Evolutionary conservation across 2,329 filamentous ascomycete genomes (phyloP).

Genomic region (Exserohilum rostratum): DNA sequence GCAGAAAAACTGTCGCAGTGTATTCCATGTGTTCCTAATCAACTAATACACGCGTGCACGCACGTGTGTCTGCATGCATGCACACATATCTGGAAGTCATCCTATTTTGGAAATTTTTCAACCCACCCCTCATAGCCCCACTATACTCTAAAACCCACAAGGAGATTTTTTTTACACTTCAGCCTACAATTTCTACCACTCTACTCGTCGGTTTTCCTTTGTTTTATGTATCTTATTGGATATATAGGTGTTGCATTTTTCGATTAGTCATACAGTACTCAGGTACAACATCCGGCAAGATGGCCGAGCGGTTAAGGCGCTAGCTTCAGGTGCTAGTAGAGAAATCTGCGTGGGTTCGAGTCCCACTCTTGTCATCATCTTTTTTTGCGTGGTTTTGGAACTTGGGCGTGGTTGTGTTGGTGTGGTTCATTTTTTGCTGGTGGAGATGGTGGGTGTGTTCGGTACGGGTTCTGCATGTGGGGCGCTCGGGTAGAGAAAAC

Average conservation of each 20-base stretch:
- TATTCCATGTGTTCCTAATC: too few species aligned
- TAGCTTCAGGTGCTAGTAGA: conserved; percentile 39
- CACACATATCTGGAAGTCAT: neutral
- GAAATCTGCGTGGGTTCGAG: conserved; percentile 32
- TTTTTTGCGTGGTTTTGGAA: conserved; percentile 3
- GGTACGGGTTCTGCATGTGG: neutral
- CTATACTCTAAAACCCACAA: too few species aligned
- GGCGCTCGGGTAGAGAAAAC: neutral
- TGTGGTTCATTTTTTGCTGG: neutral
- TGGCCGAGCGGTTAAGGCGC: conserved; percentile 30
- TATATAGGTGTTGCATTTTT: neutral
- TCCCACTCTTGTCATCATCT: conserved; percentile 27
- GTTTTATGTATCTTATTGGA: neutral
- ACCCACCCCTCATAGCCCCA: too few species aligned
- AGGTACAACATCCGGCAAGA: neutral
- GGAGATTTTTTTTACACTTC: neutral
- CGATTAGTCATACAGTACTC: neutral
- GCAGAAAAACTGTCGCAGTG: too few species aligned
- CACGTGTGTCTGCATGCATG: too few species aligned
- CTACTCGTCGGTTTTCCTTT: neutral
- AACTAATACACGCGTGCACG: too few species aligned
- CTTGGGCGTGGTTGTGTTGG: neutral
- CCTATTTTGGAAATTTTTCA: too few species aligned
- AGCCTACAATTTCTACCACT: neutral
- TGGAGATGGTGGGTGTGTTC: neutral